Evolutionary conservation across 257 asterid genomes (phyloP).

Genomic region (Salvia splendens): DNA sequence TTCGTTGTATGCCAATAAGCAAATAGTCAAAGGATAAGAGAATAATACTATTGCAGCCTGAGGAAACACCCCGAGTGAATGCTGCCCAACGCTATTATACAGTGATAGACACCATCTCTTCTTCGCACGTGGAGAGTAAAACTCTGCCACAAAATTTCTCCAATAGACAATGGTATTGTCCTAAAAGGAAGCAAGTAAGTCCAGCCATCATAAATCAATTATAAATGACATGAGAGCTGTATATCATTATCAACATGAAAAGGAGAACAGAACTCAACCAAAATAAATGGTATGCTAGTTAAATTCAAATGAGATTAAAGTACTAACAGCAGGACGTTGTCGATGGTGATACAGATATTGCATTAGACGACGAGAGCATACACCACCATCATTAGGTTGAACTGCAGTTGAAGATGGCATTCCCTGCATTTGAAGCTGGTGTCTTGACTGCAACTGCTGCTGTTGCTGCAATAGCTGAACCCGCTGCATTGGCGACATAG

Average conservation of each 20-base stretch:
- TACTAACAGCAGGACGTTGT: slow-evolving; percentile 89
- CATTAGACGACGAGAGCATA: slow-evolving; percentile 90
- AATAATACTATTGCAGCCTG: slow-evolving; percentile 83
- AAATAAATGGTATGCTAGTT: neutral
- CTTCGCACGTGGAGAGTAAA: slow-evolving; percentile 92
- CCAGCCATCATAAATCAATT: slow-evolving; percentile 10
- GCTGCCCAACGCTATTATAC: slow-evolving; percentile 85
- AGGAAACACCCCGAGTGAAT: slow-evolving; percentile 88
- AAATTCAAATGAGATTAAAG: slow-evolving; percentile 8
- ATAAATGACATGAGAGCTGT: neutral
- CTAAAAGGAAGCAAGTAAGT: slow-evolving; percentile 40
- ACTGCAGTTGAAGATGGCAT: slow-evolving; percentile 53
- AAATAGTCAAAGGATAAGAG: slow-evolving; percentile 1
- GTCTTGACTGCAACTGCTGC: slow-evolving; percentile 68
- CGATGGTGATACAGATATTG: slow-evolving; percentile 91
- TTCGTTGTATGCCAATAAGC: slow-evolving; percentile 3
- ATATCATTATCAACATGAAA: neutral
- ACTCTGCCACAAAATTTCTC: slow-evolving; percentile 95
- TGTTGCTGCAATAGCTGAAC: slow-evolving; percentile 74
- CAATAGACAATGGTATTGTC: slow-evolving; percentile 86
- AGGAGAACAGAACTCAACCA: neutral
- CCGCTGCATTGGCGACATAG: slow-evolving; percentile 77
- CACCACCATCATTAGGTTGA: slow-evolving; percentile 73
- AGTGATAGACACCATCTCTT: slow-evolving; percentile 92
- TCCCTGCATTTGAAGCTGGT: slow-evolving; percentile 66